Base-by-base conservation (phyloP, 2,329 filamentous ascomycete species). In the Basipetospora chlamydospora region DNA sequence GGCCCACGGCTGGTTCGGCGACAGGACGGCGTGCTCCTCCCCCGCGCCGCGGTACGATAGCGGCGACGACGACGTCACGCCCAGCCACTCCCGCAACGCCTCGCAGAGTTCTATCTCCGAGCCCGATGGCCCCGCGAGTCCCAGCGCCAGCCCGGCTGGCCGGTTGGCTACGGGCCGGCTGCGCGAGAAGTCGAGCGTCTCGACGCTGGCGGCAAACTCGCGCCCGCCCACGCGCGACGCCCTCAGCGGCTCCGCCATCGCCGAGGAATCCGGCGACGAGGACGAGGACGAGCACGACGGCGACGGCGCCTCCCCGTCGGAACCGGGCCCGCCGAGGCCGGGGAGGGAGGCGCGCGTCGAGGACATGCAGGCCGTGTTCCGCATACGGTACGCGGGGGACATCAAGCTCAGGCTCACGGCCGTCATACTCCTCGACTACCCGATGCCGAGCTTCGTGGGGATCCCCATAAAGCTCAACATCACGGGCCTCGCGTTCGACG, bases 371-470 rank as follows among this genome's bases (percentile, higher is more conserved):
- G 81, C 93, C 33, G 81, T 96, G 5, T 88, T 92, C 49, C 80
- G 87, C 45, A 87, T 93, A 41, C 77, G 77, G 39, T 98, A 98
- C 57, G 73, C 79, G 3, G 90, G 90, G 22, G 81, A 95, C 50
- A 70, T 98, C 40, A 77, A 78, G 45, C 70, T 98, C 39, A 84
- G 86, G 42, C 66, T 98, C 34, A 96, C 90, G 17, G 87, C 90
- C 1, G 87, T 96, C 58, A 94, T 98, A 28, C 66, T 96, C 22
- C 76, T 98, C 23, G 90, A 98, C 58, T 98, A 98, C 54, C 90
- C 90, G 1, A 96, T 96, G 84, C 87, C 87, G 28, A 93, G 84
- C 61, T 98, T 98, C 50, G 88, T 96, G 3, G 86, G 87, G 10
- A 88, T 98, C 42, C 90, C 90, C 1, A 70, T 98, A 32, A 88